Base-by-base conservation (phyloP, 306 rosid genomes). In the Quercus berberidifolia region DNA sequence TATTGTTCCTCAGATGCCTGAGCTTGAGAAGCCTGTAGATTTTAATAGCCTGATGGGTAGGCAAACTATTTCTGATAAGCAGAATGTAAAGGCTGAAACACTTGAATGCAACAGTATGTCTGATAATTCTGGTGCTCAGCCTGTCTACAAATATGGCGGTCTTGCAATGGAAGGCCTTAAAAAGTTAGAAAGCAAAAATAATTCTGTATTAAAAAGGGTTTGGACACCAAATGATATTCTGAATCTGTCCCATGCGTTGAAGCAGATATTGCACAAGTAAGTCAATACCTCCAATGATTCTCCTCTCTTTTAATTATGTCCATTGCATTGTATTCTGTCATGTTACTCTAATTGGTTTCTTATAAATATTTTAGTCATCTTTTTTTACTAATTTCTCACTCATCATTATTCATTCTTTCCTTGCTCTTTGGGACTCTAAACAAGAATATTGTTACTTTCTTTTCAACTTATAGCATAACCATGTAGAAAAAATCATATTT, bases 181-280 rank as follows among this genome's bases (percentile, higher is more conserved):
- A 43, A 84, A 87, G 86, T 78, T 84, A 78, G 88, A 82, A 57
- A 85, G 68, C 62, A 38, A 79, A 14, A 13, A 83, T 14, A 85
- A 79, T 58, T 78, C 81, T 10, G 14, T 49, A 31, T 59, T 92
- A 73, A 88, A 78, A 83, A 82, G 84, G 38, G 52, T 54, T 19
- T 72, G 89, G 56, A 88, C 88, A 6, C 51, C 65, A 64, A 81
- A 85, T 55, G 96, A 90, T 93, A 85, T 93, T 75, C 68, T 18
- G 80, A 89, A 83, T 76, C 83, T 90, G 78, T 73, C 87, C 69
- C 15, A 14, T 64, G 43, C 60, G n/a, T 84, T 86, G 71, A 89
- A 81, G 81, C 23, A 26, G 76, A 91, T 95, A 80, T 76, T 95
- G 84, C 86, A 85, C 75, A 86, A 82, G 99, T 95, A 88, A 90